Base-by-base conservation (phyloP, 2,329 filamentous ascomycete species). In the Fusarium heterosporum region DNA sequence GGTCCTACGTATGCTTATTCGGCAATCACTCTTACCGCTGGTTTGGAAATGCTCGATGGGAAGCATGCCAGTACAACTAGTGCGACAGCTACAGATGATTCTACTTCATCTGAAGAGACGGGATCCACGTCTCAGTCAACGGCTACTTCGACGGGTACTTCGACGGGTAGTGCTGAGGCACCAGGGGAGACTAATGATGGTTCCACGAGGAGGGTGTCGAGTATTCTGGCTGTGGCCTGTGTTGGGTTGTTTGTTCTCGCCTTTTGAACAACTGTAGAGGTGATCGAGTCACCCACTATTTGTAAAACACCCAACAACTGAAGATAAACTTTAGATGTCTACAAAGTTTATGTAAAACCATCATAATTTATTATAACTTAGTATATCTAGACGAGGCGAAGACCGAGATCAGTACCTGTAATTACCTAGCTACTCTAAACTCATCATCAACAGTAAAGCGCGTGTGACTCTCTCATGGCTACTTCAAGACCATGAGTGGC, bases 151-250 rank as follows among this genome's bases (percentile, higher is more conserved):
- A 52, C 14, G 1, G 14, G 28, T 5, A 11, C 38, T 10, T 19
- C 49, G 8, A 28, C 22, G 2, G 12, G n/a, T 1, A 3, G 29
- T 0, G 1, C 7, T n/a, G 29, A 45, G 14, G 49, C 29, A 3
- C 34, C 16, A n/a, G 9, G 13, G 1, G 13, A 32, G 6, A 26
- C 29, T 0, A 52, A 46, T 14, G 22, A 6, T 0, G 16, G 34
- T 2, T 8, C 22, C 1, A 2, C 5, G 5, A 26, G 12, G 3
- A 3, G 0, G 3, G 1, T 13, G 4, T 34, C 2, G 2, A 6
- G 30, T 19, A 16, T 22, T 2, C 8, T 46, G 5, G 16, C n/a
- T 2, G 22, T 22, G 1, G 7, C 16, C 7, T 45, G 29, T 6
- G 12, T 30, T 5, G 49, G 29, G 1, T 2, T 52, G 16, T 3